Evolutionary conservation across 805 yeast species (phyloP).

Genomic region (Candida saitoana): DNA sequence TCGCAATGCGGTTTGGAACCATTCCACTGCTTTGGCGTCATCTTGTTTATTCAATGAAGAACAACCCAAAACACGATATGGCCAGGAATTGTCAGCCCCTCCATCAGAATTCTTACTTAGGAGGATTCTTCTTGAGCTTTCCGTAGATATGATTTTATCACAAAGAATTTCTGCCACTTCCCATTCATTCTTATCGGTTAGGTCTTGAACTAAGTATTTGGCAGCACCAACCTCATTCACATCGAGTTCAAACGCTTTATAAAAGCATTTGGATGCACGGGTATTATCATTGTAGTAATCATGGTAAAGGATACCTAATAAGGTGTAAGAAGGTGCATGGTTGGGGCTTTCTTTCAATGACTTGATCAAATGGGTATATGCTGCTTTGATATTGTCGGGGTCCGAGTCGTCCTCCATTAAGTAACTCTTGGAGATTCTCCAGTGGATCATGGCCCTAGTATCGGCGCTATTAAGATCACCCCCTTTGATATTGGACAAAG

Average conservation of each 20-base stretch:
- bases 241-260: slow-evolving; percentile 86
- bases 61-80: slow-evolving; percentile 82
- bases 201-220: slow-evolving; percentile 61
- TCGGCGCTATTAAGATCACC: slow-evolving; percentile 51
- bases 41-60: slow-evolving; percentile 66
- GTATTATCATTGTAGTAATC: slow-evolving; percentile 52
- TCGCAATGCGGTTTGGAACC: slow-evolving; percentile 83
- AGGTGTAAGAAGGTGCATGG: slow-evolving; percentile 76
- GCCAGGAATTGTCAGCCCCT: slow-evolving; percentile 61
- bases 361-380: slow-evolving; percentile 55
- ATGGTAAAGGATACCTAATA: slow-evolving; percentile 72
- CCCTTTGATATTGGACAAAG: slow-evolving; percentile 45
- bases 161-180: slow-evolving; percentile 74
- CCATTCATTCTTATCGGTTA: slow-evolving; percentile 74
- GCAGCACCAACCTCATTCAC: slow-evolving; percentile 75
- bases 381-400: slow-evolving; percentile 31
- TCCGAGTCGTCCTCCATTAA: slow-evolving; percentile 27
- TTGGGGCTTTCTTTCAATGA: slow-evolving; percentile 62
- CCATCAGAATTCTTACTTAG: slow-evolving; percentile 24
- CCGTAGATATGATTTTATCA: slow-evolving; percentile 59
- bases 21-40: slow-evolving; percentile 76
- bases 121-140: slow-evolving; percentile 50
- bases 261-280: slow-evolving; percentile 81
- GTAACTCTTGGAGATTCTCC: slow-evolving; percentile 72
- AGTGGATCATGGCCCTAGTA: slow-evolving; percentile 54